Evolutionary conservation across 352 stramenopile genomes (phyloP).

Genomic region (Pythium sp.): DNA sequence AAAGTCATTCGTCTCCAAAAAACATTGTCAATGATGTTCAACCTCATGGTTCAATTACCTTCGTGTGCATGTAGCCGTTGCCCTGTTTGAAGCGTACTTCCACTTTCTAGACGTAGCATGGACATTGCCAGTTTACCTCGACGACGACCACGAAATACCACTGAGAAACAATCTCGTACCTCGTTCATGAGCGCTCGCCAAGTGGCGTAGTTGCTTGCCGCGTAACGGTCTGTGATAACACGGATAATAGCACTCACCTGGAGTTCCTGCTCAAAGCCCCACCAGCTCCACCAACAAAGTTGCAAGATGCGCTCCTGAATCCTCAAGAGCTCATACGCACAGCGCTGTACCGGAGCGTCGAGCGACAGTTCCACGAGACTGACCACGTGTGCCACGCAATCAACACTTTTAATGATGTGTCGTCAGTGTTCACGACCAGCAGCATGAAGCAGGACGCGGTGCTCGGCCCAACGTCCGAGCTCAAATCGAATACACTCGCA

Average conservation of each 20-base stretch:
- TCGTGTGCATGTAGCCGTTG: not conserved
- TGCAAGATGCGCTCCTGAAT: not conserved
- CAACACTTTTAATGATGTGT: not conserved
- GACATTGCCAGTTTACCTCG: not conserved
- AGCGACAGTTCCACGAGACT: not conserved
- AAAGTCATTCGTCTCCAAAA: not conserved
- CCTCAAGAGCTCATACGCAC: not conserved
- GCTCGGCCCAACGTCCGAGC: too few relatives aligned
- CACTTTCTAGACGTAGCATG: not conserved
- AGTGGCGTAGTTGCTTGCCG: too few relatives aligned
- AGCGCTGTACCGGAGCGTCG: not conserved
- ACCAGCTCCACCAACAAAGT: not conserved
- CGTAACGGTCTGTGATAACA: too few relatives aligned
- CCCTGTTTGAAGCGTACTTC: not conserved
- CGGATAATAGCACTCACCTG: not conserved
- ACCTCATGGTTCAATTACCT: not conserved
- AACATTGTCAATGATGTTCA: too few relatives aligned
- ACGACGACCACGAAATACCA: too few relatives aligned
- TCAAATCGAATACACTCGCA: too few relatives aligned
- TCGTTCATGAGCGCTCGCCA: not conserved
- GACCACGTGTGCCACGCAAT: slow-evolving; percentile 1
- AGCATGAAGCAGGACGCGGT: too few relatives aligned
- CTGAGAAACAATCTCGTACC: not conserved
- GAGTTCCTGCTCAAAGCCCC: not conserved
- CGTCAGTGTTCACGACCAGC: too few relatives aligned